A percentile compares a stretch with the other conserved stretches of the same genome.
phyloP scores from a whole-genome alignment of 768 basidiomycete genomes.

The Panaeolus cyanescens region DNA sequence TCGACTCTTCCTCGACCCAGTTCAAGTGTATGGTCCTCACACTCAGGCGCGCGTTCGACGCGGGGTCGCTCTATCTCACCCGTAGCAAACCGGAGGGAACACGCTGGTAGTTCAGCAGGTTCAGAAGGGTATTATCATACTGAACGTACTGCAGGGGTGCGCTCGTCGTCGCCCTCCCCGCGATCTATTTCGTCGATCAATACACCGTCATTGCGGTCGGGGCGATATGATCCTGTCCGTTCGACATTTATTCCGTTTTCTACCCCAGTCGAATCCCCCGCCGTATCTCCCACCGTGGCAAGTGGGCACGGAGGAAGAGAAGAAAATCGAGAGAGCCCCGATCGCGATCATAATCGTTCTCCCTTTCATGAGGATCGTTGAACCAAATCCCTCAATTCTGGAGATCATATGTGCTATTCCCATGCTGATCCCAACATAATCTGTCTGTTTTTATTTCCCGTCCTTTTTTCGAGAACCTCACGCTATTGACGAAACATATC shows the following conservation, averaged over 20 bases:
- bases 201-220: constrained; percentile 32
- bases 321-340: constrained; percentile 16
- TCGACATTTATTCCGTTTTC: constrained; percentile 41
- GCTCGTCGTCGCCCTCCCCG: constrained; percentile 20
- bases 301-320: constrained; percentile 17
- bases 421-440: constrained; percentile 14
- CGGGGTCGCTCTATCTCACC: constrained; percentile 29
- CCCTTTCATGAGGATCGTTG: constrained; percentile 20
- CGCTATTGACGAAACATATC: constrained; percentile 30
- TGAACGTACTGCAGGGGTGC: constrained; percentile 19
- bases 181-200: constrained; percentile 20
- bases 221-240: constrained; percentile 57
- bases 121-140: constrained; percentile 20
- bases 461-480: constrained; percentile 20
- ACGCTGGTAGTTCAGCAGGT: constrained; percentile 11
- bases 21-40: constrained; percentile 38
- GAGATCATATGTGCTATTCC: constrained; percentile 18
- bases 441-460: constrained; percentile 11
- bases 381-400: constrained; percentile 7
- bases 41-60: constrained; percentile 26
- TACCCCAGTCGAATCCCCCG: constrained; percentile 21
- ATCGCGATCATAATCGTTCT: constrained; percentile 17
- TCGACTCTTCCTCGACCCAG: constrained; percentile 35
- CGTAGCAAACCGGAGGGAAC: constrained; percentile 16
- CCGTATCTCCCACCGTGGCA: constrained; percentile 15